A percentile compares a stretch with the other conserved stretches of the same genome.
phyloP scores from a whole-genome alignment of 2,329 filamentous ascomycete genomes.

The Venturia oleaginea region DNA sequence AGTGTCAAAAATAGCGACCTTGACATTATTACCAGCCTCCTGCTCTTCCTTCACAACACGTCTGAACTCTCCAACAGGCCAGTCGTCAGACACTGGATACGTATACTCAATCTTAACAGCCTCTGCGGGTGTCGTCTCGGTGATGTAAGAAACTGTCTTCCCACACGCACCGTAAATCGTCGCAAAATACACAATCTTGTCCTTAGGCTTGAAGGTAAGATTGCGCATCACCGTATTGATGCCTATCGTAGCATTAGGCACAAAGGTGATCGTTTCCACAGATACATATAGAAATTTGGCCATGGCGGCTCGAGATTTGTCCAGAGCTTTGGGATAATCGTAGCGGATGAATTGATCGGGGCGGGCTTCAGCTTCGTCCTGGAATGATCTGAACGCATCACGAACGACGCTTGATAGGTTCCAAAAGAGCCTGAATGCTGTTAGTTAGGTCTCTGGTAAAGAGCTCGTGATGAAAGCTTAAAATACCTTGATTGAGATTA shows the following conservation, averaged over 20 bases:
- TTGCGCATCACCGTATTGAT: constrained; percentile 74
- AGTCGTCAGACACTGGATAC: constrained; percentile 63
- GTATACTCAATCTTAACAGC: constrained; percentile 48
- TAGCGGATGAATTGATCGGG: constrained; percentile 74
- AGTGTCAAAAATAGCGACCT: constrained; percentile 68
- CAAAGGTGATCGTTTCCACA: constrained; percentile 59
- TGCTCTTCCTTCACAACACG: constrained; percentile 46
- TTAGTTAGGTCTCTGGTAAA: constrained; percentile 7
- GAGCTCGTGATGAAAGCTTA: background rate
- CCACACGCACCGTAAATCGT: constrained; percentile 73
- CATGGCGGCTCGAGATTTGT: constrained; percentile 54
- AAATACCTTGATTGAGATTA: constrained; percentile 70
- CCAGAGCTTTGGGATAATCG: constrained; percentile 52
- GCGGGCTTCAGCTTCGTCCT: constrained; percentile 55
- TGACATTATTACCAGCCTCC: constrained; percentile 51
- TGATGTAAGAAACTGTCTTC: constrained; percentile 61
- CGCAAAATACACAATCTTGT: constrained; percentile 70
- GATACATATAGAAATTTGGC: constrained; percentile 59
- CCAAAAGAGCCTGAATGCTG: constrained; percentile 62
- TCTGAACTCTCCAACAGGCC: constrained; percentile 54
- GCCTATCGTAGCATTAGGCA: constrained; percentile 71
- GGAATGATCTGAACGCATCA: constrained; percentile 51
- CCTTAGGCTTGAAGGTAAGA: constrained; percentile 57
- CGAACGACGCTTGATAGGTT: constrained; percentile 54
- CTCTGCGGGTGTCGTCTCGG: constrained; percentile 52